Evolutionary conservation across 352 stramenopile species (phyloP), one percentile per base, ranked within the genome.

Genomic region (Phytophthora tentaculata): DNA sequence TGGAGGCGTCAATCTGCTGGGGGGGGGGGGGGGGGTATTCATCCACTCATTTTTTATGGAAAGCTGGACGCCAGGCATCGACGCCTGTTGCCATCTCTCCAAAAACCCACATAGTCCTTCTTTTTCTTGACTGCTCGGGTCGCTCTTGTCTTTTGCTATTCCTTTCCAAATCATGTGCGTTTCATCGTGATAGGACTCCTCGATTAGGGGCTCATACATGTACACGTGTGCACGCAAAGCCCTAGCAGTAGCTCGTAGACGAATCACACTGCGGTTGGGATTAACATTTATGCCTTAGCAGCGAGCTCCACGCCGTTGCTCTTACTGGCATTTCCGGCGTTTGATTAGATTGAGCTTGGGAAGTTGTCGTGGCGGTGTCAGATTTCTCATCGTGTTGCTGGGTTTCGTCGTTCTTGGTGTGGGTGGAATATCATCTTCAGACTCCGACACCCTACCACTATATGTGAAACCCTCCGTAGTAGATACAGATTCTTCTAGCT

Each of bases 161-260:
- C 19, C 43, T 26, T 49, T n/a, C 19, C 17, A 24, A 23, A 49
- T 17, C n/a, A 0, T 7, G 7, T 24, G 16, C n/a, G 26, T 49
- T 5, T 49, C 0, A 14, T 49, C 19, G 19, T 49, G 43, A 14
- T 49, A 49, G n/a, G 2, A 6, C n/a, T 49, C 56, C 9, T 51
- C 50, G 39, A 66, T 62, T 0, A 66, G 28, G 0, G 56, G 64
- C 2, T 71, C 56, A 14, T 71, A 65, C 26, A 71, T 57, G 17
- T 47, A 52, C 14, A 35, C 5, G 14, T 51, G 50, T 22, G 57
- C 37, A 4, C 41, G 17, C 10, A 55, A 9, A 16, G 16, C 44
- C 3, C 13, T 59, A 8, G 28, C n/a, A 51, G 5, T 7, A 10
- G 20, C 24, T 10, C n/a, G 22, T 3, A 43, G 9, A 17, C 29